Conservation (phyloP, 306 rosid species). For the Chamaecrista fasciculata region DNA sequence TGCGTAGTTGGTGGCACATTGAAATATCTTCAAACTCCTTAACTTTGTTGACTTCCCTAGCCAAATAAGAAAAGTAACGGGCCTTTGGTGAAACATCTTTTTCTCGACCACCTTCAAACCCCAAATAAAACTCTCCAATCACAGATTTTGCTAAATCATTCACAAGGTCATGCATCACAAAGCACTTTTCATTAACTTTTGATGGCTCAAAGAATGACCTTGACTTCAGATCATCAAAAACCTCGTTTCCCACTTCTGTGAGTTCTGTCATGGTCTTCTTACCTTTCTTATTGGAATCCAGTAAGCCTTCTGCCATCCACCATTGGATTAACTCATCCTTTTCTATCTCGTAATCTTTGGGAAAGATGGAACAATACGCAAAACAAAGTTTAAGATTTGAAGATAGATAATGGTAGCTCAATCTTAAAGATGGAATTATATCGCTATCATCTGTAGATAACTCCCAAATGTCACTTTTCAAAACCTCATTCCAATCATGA, state of each 20-base stretch:
- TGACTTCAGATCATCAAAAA: not conserved
- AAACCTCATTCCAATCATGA: not conserved
- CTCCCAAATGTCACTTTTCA: not conserved
- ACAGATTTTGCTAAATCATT: not conserved
- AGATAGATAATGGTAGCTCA: not conserved
- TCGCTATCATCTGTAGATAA: not conserved
- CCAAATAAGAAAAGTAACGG: not conserved
- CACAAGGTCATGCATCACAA: not conserved
- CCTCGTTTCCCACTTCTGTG: not conserved
- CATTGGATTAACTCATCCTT: not conserved
- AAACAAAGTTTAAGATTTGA: not conserved
- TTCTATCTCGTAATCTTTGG: not conserved
- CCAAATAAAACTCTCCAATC: not conserved
- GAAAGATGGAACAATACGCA: constrained; percentile 1
- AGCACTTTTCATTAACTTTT: not conserved
- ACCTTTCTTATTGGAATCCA: not conserved
- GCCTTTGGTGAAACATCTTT: not conserved
- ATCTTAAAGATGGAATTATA: not conserved
- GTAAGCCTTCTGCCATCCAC: constrained; percentile 7
- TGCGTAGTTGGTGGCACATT: not conserved
- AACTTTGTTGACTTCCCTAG: no score
- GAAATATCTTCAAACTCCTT: not conserved
- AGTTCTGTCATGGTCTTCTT: not conserved
- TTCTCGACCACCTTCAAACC: not conserved
- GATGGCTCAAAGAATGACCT: not conserved